Evolutionary conservation across 2,329 filamentous ascomycete species (phyloP).

Genomic region (Dothistroma septosporum): DNA sequence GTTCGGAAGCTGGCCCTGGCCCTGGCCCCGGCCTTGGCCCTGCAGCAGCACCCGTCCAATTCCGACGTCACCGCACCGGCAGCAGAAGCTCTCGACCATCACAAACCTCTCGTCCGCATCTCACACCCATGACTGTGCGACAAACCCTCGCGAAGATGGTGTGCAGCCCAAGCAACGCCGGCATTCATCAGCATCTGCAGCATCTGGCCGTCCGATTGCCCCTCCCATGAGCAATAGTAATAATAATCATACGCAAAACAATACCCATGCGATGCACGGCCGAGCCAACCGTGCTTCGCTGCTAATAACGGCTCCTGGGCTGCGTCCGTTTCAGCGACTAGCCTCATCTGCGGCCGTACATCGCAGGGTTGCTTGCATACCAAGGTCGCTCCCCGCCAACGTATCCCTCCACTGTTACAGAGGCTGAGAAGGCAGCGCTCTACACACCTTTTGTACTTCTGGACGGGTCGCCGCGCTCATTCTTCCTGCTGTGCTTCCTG

Average conservation of each 20-base stretch:
- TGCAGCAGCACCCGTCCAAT: background rate
- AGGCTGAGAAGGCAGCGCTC: background rate
- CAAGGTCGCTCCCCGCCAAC: background rate
- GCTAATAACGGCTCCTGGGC: background rate
- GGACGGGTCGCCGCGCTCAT: background rate
- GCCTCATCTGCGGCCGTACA: background rate
- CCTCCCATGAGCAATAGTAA: background rate
- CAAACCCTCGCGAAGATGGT: background rate
- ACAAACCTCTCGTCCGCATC: background rate
- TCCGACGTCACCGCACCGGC: background rate
- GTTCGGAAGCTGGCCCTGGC: background rate
- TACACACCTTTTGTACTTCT: background rate
- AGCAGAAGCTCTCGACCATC: background rate
- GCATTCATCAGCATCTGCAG: background rate
- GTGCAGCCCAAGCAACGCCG: background rate
- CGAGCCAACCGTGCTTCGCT: background rate
- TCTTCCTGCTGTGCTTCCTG: background rate
- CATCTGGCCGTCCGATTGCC: background rate
- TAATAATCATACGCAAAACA: too few relatives aligned
- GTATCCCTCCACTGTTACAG: background rate
- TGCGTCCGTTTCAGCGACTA: background rate
- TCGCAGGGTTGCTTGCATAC: constrained; percentile 1
- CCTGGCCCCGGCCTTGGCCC: background rate
- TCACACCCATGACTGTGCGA: background rate
- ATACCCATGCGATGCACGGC: background rate